phyloP scores from a whole-genome alignment of 495 filamentous ascomycete genomes.

The Penicillium samsonianum region DNA sequence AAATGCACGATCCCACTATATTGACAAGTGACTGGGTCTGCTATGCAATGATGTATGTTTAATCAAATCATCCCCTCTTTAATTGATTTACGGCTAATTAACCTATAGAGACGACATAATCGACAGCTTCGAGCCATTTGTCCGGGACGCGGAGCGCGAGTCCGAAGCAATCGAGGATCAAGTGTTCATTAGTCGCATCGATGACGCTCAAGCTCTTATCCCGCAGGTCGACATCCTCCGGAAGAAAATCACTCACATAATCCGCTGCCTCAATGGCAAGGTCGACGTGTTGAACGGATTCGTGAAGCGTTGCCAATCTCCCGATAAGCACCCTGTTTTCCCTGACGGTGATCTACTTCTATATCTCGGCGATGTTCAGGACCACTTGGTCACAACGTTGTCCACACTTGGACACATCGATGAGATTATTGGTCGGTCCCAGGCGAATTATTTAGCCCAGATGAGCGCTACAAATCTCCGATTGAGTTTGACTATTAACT shows the following conservation, averaged over 20 bases:
- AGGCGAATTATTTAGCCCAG: slow-evolving; percentile 91
- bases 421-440: slow-evolving; percentile 84
- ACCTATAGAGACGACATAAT: slow-evolving; percentile 80
- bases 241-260: slow-evolving; percentile 86
- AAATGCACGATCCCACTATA: slow-evolving; percentile 80
- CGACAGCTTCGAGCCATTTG: slow-evolving; percentile 83
- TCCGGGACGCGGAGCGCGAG: slow-evolving; percentile 72
- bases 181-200: slow-evolving; percentile 80
- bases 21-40: slow-evolving; percentile 95
- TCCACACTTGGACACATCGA: slow-evolving; percentile 87
- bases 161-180: slow-evolving; percentile 90
- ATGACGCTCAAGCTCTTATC: slow-evolving; percentile 77
- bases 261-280: slow-evolving; percentile 85
- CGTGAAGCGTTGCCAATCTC: slow-evolving; percentile 84
- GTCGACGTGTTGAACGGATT: slow-evolving; percentile 96
- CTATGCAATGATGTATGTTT: slow-evolving; percentile 85
- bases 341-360: slow-evolving; percentile 87
- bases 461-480: slow-evolving; percentile 81
- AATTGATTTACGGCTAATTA: not conserved
- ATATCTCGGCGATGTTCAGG: slow-evolving; percentile 92
- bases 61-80: slow-evolving; percentile 6
- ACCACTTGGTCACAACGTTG: slow-evolving; percentile 97
- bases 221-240: slow-evolving; percentile 80
- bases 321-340: slow-evolving; percentile 78
- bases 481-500: slow-evolving; percentile 71